Evolutionary conservation across 164 flowering plant species (phyloP), one percentile per base, ranked within the genome.

Genomic region (Houttuynia cordata): DNA sequence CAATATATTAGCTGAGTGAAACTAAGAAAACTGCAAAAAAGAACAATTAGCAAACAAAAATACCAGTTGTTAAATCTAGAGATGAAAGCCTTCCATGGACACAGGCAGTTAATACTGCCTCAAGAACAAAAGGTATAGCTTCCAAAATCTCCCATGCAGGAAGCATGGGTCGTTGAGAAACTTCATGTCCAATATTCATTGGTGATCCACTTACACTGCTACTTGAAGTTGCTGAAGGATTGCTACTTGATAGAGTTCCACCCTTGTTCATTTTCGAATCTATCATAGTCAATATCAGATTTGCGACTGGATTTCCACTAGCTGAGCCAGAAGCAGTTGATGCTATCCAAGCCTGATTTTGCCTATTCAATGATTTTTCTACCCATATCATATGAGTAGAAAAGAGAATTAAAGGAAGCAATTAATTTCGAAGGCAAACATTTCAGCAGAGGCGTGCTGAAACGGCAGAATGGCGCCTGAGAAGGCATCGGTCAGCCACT

Each of bases 111-210:
- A 93, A 71, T 24, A 81, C 63, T 53, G 96, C 91, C 62, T 93
- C 98, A 62, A 93, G 84, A 18, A 87, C 94, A 64, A 79, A 83
- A 8, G 98, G 98, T 34, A 77, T 74, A 40, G 97, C 97, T 75
- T 89, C 96, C 64, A 93, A 67, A 55, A 93, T 73, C 67, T 93
- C 97, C 98, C 98, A 93, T 51, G 91, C 97, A 74, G 96, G 83
- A 41, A 93, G 64, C 62, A 74, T 70, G 37, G 85, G 96, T 40
- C 79, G 79, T 40, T 71, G 78, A 58, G 54, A 71, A 45, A 66
- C 61, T 65, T 88, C 96, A 25, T 86, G 96, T 23, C 65, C 78
- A 24, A 67, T 62, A 73, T 70, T 66, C 51, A 70, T 66, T 58
- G 92, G 74, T 22, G 95, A 81, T 20, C 78, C 83, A 71, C 83